Evolutionary conservation across 768 basidiomycete species (phyloP).

Genomic region (Rhodosporidiobolus sp.): DNA sequence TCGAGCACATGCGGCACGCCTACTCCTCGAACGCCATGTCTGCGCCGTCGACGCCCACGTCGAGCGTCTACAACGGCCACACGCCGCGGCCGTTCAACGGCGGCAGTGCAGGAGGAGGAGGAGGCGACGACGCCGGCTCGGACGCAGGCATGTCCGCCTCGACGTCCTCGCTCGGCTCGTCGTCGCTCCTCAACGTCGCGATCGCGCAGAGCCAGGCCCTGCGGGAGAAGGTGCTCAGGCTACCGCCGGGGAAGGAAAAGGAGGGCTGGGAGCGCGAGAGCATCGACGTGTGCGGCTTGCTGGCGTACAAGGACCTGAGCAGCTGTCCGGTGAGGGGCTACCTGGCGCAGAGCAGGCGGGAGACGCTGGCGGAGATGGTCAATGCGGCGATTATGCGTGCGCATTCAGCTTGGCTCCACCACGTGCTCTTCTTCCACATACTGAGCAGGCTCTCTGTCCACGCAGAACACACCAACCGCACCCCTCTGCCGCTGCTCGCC

Average conservation of each 20-base stretch:
- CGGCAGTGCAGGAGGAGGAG: not conserved
- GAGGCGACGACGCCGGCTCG: constrained; percentile 2
- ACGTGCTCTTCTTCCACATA: not conserved
- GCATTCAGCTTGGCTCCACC: constrained; percentile 50
- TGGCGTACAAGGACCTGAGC: constrained; percentile 81
- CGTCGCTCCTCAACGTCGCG: constrained; percentile 41
- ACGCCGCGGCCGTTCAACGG: not conserved
- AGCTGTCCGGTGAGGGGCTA: constrained; percentile 72
- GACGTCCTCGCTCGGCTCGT: constrained; percentile 21
- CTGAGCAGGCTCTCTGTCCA: too few species aligned
- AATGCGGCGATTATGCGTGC: constrained; percentile 78
- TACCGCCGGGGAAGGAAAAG: constrained; percentile 60
- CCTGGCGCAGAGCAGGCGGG: constrained; percentile 69
- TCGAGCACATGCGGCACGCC: constrained; percentile 75
- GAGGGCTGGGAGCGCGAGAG: constrained; percentile 67
- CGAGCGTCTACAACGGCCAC: constrained; percentile 11
- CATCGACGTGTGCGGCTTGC: constrained; percentile 66
- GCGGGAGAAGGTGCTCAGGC: constrained; percentile 59
- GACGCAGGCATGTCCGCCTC: constrained; percentile 33
- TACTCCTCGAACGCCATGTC: constrained; percentile 48
- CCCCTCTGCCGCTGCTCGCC: constrained; percentile 23
- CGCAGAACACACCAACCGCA: constrained; percentile 15
- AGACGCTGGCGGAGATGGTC: constrained; percentile 80
- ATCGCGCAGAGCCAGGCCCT: constrained; percentile 59
- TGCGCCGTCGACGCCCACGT: constrained; percentile 27